A percentile compares a stretch with the other conserved stretches of the same genome.
These are phyloP conservation scores for Amphicarpaea edgeworthii DNA, from an alignment of 306 rosid species.

Conservation along the genomic window DNA sequence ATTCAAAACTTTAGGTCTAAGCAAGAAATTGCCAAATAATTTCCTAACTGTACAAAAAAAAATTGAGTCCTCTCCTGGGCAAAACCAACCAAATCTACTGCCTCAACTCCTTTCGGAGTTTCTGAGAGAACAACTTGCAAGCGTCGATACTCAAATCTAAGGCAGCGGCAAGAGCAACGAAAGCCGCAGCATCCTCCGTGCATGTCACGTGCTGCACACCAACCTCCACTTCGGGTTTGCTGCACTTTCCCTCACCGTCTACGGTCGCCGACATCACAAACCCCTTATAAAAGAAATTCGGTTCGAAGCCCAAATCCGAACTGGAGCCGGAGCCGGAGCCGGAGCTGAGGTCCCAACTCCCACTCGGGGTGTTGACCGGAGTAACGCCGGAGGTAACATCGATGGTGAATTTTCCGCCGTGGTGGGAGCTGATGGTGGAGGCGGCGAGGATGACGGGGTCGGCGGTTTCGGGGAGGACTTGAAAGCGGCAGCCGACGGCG, in stretches of 20 bases:
- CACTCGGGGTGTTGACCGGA: conserved; percentile 47
- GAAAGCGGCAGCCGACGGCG: conserved; percentile 54
- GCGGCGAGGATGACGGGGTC: conserved; percentile 52
- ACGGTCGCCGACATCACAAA: conserved; percentile 63
- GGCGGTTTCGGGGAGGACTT: conserved; percentile 50
- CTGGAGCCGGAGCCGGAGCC: conserved; percentile 41
- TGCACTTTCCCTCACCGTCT: conserved; percentile 47
- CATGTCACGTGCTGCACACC: conserved; percentile 59
- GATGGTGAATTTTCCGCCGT: conserved; percentile 56
- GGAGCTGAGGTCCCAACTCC: conserved; percentile 55
- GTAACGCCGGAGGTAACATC: conserved; percentile 52
- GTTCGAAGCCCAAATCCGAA: conserved; percentile 44
- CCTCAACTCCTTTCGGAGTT: conserved; percentile 58
- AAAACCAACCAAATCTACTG: conserved; percentile 32
- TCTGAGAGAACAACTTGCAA: conserved; percentile 55
- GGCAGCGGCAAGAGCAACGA: conserved; percentile 62
- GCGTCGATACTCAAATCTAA: conserved; percentile 64
- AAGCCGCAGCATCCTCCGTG: conserved; percentile 61
- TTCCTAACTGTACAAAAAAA: conserved; percentile 44
- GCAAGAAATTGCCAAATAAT: conserved; percentile 29
- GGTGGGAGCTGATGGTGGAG: conserved; percentile 43
- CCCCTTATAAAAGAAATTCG: conserved; percentile 42
- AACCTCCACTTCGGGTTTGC: conserved; percentile 59
- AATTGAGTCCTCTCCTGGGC: neutral
- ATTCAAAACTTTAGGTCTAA: conserved; percentile 16